Percentiles rank a stretch among this genome's conserved stretches.
Evolutionary conservation across 257 asterid species (phyloP).

Genomic region (Rauvolfia tetraphylla): DNA sequence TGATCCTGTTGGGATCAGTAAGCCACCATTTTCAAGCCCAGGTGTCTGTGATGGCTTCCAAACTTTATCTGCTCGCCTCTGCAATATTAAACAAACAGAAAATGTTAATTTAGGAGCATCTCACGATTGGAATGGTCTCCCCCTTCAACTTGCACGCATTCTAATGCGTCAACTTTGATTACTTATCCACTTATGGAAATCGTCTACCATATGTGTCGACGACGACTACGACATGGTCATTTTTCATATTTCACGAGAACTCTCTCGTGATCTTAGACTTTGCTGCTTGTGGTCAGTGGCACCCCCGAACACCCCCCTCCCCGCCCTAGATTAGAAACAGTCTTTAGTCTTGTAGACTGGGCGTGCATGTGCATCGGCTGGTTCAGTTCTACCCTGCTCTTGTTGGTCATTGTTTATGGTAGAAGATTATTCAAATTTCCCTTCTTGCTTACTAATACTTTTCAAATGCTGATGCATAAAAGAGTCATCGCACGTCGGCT

Average conservation of each 20-base stretch:
- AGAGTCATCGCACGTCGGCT: background rate
- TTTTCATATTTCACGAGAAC: background rate
- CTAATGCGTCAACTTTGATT: background rate
- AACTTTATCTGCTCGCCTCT: background rate
- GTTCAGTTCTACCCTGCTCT: too few relatives aligned
- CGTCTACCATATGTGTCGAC: slow-evolving; percentile 4
- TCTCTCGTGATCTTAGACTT: background rate
- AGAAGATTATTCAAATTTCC: background rate
- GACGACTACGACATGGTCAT: background rate
- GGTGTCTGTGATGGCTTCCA: background rate
- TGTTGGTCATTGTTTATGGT: background rate
- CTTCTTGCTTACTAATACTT: background rate
- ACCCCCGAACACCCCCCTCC: too few relatives aligned
- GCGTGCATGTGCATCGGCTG: too few relatives aligned
- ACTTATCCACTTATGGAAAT: slow-evolving; percentile 3
- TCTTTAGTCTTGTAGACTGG: too few relatives aligned
- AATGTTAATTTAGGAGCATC: too few relatives aligned
- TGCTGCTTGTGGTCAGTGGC: background rate
- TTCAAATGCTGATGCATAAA: background rate
- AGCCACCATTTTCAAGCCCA: background rate
- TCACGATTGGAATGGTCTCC: background rate
- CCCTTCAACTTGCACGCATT: background rate
- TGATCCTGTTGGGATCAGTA: background rate
- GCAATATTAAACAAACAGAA: too few relatives aligned
- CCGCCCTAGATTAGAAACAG: too few relatives aligned